phyloP scores from a whole-genome alignment of 495 filamentous ascomycete genomes.

The Aspergillus sclerotioniger region DNA sequence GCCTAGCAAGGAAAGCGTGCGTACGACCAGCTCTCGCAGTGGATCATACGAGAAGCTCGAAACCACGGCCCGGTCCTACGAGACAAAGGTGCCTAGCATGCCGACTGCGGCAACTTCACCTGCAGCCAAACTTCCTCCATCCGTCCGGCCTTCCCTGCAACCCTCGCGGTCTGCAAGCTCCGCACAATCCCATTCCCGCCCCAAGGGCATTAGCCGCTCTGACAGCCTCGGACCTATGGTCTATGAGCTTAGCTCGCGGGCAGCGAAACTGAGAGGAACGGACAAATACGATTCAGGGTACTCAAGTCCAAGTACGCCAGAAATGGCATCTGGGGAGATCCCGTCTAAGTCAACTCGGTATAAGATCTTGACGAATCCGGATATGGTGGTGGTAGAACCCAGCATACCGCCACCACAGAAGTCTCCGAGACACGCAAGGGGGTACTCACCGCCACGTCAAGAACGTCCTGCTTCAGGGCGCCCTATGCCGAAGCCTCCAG shows the following conservation, averaged over 20 bases:
- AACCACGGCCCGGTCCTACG: slow-evolving; percentile 21
- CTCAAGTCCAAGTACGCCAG: slow-evolving; percentile 44
- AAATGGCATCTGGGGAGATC: slow-evolving; percentile 27
- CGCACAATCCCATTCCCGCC: slow-evolving; percentile 22
- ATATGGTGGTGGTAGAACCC: slow-evolving; percentile 35
- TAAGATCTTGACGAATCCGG: slow-evolving; percentile 27
- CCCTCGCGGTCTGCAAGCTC: slow-evolving; percentile 33
- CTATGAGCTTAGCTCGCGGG: slow-evolving; percentile 24
- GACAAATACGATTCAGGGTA: slow-evolving; percentile 48
- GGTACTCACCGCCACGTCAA: slow-evolving; percentile 21
- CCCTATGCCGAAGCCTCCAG: slow-evolving; percentile 11
- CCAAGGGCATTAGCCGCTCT: slow-evolving; percentile 25
- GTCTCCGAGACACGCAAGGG: slow-evolving; percentile 19
- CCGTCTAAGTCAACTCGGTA: slow-evolving; percentile 40
- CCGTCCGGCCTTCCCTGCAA: slow-evolving; percentile 30
- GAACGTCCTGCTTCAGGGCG: slow-evolving; percentile 9
- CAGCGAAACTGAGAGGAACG: slow-evolving; percentile 31
- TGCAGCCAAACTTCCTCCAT: slow-evolving; percentile 18
- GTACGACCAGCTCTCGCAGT: slow-evolving; percentile 32
- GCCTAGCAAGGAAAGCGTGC: slow-evolving; percentile 23
- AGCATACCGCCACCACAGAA: slow-evolving; percentile 22
- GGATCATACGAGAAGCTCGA: slow-evolving; percentile 38
- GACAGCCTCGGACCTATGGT: slow-evolving; percentile 26
- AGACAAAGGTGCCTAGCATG: slow-evolving; percentile 28
- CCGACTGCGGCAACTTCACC: slow-evolving; percentile 32